Evolutionary conservation across 2,329 filamentous ascomycete species (phyloP), one percentile per base, ranked within the genome.

Genomic region (Pseudocercospora pini-densiflorae): DNA sequence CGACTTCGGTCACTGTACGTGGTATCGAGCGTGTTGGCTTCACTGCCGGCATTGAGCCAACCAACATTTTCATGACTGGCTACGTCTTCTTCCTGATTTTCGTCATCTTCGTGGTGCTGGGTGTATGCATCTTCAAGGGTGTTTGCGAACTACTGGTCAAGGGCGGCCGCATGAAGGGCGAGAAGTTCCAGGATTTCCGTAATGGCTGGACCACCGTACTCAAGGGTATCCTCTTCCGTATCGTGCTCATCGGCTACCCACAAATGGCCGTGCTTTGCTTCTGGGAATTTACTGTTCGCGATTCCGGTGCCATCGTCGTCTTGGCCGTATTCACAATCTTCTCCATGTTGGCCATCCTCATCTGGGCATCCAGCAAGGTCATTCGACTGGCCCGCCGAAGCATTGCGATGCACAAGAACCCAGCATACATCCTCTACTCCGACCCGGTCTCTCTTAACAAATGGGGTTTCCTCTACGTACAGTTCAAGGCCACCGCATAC

Each of bases 401-500:
- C 33, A 91, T 97, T 69, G 81, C 87, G 64, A 92, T 97, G 88
- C 94, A 97, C 85, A 94, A 94, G 82, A 97, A 97, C 82, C 93
- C 94, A 27, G 94, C 94, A 29, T 97, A 97, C 80, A 97, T 97
- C 73, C 89, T 98, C 68, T 98, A 96, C 83, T 97, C 94, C 2
- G 94, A 98, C 75, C 93, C 94, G n/a, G 87, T 92, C 69, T 90
- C 92, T 61, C 87, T 98, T 70, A 97, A 97, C 87, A 97, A 97
- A 82, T 97, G 94, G 94, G 94, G 94, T 23, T 97, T 97, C 84
- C 87, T 98, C 71, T 98, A 98, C 77, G 93, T 98, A 47, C 94
- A 97, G 79, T 97, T 97, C 86, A 92, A 94, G 75, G 94, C 94
- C 45, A 94, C 93, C 2, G 93, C 93, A 45, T 97, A 97, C 86